phyloP scores from a whole-genome alignment of 345 rosid species.

The Eucalyptus shirleyi region DNA sequence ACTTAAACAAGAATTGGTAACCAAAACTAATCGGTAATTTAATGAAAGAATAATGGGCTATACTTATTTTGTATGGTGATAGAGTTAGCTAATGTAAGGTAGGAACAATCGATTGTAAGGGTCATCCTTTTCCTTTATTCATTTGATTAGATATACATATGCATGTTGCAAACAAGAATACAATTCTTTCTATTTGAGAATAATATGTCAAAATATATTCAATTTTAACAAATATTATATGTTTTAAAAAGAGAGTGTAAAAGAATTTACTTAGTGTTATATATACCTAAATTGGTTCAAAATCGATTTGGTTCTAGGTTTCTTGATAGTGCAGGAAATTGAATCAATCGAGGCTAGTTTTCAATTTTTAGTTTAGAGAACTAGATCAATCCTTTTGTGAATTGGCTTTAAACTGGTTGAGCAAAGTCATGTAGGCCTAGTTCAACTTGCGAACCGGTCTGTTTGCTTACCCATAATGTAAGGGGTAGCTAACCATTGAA shows the following conservation, averaged over 20 bases:
- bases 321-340: not conserved
- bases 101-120: not conserved
- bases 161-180: not conserved
- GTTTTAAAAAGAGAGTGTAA: not conserved
- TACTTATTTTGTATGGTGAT: not conserved
- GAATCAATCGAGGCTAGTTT: not conserved
- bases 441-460: not conserved
- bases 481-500: not conserved
- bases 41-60: not conserved
- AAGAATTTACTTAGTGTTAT: not conserved
- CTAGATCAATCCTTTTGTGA: not conserved
- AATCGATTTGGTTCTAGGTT: not conserved
- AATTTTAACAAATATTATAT: not conserved
- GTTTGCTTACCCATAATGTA: not conserved
- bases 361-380: not conserved
- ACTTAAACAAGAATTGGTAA: not conserved
- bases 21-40: not conserved
- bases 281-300: not conserved
- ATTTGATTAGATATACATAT: not conserved
- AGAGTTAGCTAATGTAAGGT: not conserved
- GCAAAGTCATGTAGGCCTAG: not conserved
- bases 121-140: not conserved
- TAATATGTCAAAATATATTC: not conserved
- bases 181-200: not conserved
- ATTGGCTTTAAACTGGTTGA: not conserved